These are phyloP conservation scores for Cynanchum wilfordii DNA, from an alignment of 257 asterid genomes.

Conservation along the genomic window DNA sequence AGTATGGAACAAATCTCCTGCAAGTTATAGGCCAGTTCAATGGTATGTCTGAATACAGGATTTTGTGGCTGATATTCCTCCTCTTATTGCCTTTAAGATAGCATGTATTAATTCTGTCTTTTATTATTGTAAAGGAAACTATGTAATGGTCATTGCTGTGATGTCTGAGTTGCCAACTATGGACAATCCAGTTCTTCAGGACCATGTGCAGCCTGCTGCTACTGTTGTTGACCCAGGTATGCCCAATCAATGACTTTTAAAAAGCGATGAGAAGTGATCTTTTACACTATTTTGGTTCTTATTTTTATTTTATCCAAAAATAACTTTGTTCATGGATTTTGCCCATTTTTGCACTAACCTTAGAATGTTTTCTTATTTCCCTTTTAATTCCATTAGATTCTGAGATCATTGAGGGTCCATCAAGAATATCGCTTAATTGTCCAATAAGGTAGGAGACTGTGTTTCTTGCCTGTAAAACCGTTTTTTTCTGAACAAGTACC, in stretches of 20 bases:
- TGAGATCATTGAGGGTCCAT: slow-evolving; percentile 81
- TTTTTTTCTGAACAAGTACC: not conserved
- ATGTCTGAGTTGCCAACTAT: slow-evolving; percentile 49
- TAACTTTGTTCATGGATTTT: not conserved
- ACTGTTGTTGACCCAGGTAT: slow-evolving; percentile 72
- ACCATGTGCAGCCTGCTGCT: slow-evolving; percentile 60
- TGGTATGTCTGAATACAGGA: slow-evolving; percentile 40
- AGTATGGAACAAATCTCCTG: slow-evolving; percentile 82
- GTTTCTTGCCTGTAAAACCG: slow-evolving; percentile 10
- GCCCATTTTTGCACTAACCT: not conserved
- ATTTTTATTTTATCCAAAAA: not conserved
- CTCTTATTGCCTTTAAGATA: not conserved
- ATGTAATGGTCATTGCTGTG: slow-evolving; percentile 57
- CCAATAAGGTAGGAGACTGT: slow-evolving; percentile 70
- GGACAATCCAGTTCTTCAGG: slow-evolving; percentile 45
- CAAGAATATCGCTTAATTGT: slow-evolving; percentile 83
- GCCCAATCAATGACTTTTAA: not conserved
- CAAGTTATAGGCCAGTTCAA: slow-evolving; percentile 87
- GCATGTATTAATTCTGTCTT: not conserved
- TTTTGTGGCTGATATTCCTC: slow-evolving; percentile 12
- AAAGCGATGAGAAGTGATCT: not conserved
- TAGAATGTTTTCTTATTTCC: not conserved
- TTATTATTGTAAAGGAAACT: slow-evolving; percentile 58
- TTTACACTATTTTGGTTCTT: not conserved
- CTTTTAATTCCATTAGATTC: slow-evolving; percentile 43